Evolutionary conservation across 768 basidiomycete genomes (phyloP), one percentile per base, ranked within the genome.

Genomic region (Mrakia gelida): DNA sequence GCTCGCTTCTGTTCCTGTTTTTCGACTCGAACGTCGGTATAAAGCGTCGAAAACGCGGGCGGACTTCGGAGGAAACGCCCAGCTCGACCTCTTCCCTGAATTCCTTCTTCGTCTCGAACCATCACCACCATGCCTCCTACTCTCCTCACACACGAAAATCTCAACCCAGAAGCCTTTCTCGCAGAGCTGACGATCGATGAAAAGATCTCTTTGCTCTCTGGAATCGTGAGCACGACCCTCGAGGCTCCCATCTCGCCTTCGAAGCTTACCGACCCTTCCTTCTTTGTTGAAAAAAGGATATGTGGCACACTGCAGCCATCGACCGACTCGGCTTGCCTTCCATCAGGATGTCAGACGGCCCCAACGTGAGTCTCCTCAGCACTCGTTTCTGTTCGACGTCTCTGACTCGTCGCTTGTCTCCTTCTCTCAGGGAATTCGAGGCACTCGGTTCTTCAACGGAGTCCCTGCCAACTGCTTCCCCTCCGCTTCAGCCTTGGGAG

Each of bases 381-480:
- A 15, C 75, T 65, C 6, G 81, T 61, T 34, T 6, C 32, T 41
- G 26, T 11, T 32, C 38, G 15, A 45, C 45, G 11, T 45, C 45
- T 26, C 59, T 59, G n/a, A 74, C 10, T 15, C 28, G 23, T n/a
- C 26, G 23, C 0, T 23, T 28, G 0, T 34, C 7, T 28, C 23
- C 28, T 23, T 59, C 45, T 59, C 59, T 8, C 59, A 59, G 59
- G 59, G 59, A 21, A 59, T 59, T 15, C 26, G 59, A 18, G 63
- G 13, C n/a, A 68, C 38, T 59, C 59, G 59, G 62, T 78, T 81
- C 80, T 90, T 91, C 82, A 87, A 89, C 30, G 86, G 89, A 11
- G 89, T 88, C 16, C 89, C 90, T 41, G 88, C 91, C 6, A 87
- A 89, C 82, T 89, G 91, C 82, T 82, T 92, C 56, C 90, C 91